A percentile compares a stretch with the other conserved stretches of the same genome.
phyloP scores from a whole-genome alignment of 352 stramenopile species.

The Globisporangium splendens region DNA sequence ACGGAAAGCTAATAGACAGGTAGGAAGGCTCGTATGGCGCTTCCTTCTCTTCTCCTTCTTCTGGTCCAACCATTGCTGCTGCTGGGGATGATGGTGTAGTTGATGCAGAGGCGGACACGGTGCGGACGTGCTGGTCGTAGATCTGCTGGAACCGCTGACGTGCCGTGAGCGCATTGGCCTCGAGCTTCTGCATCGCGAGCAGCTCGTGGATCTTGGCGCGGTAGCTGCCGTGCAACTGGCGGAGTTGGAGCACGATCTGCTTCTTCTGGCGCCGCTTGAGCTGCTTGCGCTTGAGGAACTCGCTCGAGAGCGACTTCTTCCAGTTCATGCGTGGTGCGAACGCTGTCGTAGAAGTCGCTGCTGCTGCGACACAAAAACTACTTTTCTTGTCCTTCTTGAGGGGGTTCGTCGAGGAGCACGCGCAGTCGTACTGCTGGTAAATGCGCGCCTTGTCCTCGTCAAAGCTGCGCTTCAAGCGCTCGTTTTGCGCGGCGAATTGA shows the following conservation, averaged over 20 bases:
- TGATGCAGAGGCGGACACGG: neutral
- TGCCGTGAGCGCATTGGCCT: constrained; percentile 43
- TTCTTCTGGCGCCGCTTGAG: constrained; percentile 74
- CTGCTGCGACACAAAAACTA: neutral
- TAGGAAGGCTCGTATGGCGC: constrained; percentile 2
- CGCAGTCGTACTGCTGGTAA: constrained; percentile 42
- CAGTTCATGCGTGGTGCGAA: constrained; percentile 34
- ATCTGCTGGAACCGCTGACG: constrained; percentile 42
- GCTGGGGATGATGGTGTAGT: neutral
- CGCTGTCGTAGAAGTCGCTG: neutral
- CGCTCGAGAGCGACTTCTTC: constrained; percentile 38
- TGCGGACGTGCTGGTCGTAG: constrained; percentile 1
- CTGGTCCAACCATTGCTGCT: neutral
- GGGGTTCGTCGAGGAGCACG: constrained; percentile 14
- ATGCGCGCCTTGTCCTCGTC: constrained; percentile 38
- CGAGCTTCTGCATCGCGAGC: constrained; percentile 40
- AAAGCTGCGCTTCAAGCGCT: constrained; percentile 49
- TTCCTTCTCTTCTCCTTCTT: neutral
- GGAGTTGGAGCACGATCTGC: constrained; percentile 47
- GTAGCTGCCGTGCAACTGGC: constrained; percentile 43
- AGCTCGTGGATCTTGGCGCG: constrained; percentile 37
- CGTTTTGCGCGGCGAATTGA: constrained; percentile 48
- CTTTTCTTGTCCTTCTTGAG: constrained; percentile 21
- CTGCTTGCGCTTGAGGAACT: constrained; percentile 65
- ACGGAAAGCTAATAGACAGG: constrained; percentile 18